Evolutionary conservation across 1,139 yeast species (phyloP).

Genomic region (Protomyces lactucae-debilis): DNA sequence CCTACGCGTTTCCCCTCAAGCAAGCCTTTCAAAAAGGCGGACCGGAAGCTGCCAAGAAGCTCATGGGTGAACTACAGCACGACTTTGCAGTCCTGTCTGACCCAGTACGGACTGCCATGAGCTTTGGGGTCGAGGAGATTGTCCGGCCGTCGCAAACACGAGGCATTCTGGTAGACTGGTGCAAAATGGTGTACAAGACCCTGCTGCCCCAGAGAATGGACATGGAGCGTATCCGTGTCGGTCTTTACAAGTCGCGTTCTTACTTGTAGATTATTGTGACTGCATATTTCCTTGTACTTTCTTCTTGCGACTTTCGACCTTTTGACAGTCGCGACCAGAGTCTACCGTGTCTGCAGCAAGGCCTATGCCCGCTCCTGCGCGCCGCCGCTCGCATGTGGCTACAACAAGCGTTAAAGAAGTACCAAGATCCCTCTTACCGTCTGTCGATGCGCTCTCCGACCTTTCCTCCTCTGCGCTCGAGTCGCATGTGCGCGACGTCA

Average conservation of each 20-base stretch:
- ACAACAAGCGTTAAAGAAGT: not conserved
- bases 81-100: slow-evolving; percentile 18
- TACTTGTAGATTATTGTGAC: not conserved
- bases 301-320: not conserved
- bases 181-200: slow-evolving; percentile 10
- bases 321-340: not conserved
- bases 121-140: slow-evolving; percentile 19
- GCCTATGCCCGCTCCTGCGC: too few species aligned
- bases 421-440: not conserved
- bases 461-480: not conserved
- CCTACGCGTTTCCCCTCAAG: slow-evolving; percentile 14
- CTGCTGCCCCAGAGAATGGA: slow-evolving; percentile 4
- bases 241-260: not conserved
- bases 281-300: not conserved
- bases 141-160: slow-evolving; percentile 10
- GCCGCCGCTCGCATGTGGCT: not conserved
- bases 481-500: not conserved
- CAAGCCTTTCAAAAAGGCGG: slow-evolving; percentile 9
- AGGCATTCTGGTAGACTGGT: slow-evolving; percentile 8
- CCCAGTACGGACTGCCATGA: slow-evolving; percentile 21
- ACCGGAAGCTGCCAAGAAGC: slow-evolving; percentile 2
- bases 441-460: not conserved
- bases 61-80: not conserved
- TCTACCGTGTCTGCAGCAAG: too few species aligned
- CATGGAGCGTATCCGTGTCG: not conserved